A percentile compares a stretch with the other conserved stretches of the same genome.
phyloP scores from a whole-genome alignment of 2,329 filamentous ascomycete species.

The Botryotinia narcissicola region DNA sequence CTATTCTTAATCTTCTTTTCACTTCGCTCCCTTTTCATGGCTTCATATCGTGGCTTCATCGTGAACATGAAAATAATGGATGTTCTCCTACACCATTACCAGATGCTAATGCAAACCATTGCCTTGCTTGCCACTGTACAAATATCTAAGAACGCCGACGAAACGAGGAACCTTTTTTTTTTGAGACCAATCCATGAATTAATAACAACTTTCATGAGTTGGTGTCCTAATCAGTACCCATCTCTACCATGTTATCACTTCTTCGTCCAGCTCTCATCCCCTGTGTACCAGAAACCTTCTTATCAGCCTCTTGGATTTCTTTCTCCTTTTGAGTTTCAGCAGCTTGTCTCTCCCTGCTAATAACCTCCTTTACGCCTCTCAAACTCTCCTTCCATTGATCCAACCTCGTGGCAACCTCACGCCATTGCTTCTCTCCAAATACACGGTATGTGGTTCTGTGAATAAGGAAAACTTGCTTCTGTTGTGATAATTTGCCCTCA shows the following conservation, averaged over 20 bases:
- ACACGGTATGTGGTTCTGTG: slow-evolving; percentile 96
- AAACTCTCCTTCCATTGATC: slow-evolving; percentile 89
- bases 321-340: slow-evolving; percentile 76
- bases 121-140: slow-evolving; percentile 32
- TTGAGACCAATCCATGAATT: slow-evolving; percentile 16
- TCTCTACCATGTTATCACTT: slow-evolving; percentile 39
- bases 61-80: slow-evolving; percentile 21
- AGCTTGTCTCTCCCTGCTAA: slow-evolving; percentile 77
- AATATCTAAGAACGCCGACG: slow-evolving; percentile 33
- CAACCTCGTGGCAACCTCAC: slow-evolving; percentile 84
- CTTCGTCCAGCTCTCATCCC: slow-evolving; percentile 46
- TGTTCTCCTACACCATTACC: slow-evolving; percentile 35
- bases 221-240: slow-evolving; percentile 38
- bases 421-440: slow-evolving; percentile 97
- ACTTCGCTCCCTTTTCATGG: slow-evolving; percentile 3
- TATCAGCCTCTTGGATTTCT: slow-evolving; percentile 68
- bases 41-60: slow-evolving; percentile 10
- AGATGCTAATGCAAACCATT: slow-evolving; percentile 35
- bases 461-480: slow-evolving; percentile 89
- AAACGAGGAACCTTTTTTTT: slow-evolving; percentile 28
- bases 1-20: slow-evolving; percentile 19
- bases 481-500: slow-evolving; percentile 93
- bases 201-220: slow-evolving; percentile 14
- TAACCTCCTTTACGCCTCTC: slow-evolving; percentile 71
- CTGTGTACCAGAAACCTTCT: slow-evolving; percentile 48